Evolutionary conservation across 2,329 filamentous ascomycete species (phyloP), one percentile per base, ranked within the genome.

Genomic region (Aspergillus ibericus): DNA sequence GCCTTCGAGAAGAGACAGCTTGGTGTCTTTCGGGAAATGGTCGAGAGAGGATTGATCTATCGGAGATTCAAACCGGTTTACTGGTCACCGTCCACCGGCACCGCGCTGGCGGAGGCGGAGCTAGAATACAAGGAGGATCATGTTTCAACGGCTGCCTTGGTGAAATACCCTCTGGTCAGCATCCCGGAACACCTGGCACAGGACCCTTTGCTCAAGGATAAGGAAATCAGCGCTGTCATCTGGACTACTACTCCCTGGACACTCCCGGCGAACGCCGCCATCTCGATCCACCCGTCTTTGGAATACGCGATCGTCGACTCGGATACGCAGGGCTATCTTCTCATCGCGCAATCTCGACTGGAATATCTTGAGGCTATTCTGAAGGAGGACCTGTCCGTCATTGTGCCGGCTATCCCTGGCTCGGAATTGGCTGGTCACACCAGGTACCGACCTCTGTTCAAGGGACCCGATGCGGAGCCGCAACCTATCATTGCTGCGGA

Each of bases 241-340:
- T 99, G 95, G 95, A 99, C 95, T 1, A 99, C 95, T 0, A 99
- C 95, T 0, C 95, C 95, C 0, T 99, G 95, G 95, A 99, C 95
- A 0, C 80, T 99, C 5, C 93, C 95, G 0, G 93, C 93, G 1
- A 99, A 99, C 72, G 87, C 86, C 70, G 93, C 91, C 0, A 92
- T 99, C 72, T 93, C 92, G 2, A 83, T 98, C 35, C 87, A 92
- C 67, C 79, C 84, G 6, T 86, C 90, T 38, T 77, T 98, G 60
- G 80, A 86, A 44, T 99, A 98, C 72, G 81, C 82, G 4, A 75
- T 96, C 18, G 78, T 96, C 36, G 78, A 82, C 55, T 79, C 83
- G 1, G 79, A 80, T 0, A 72, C 72, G 0, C 81, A 87, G 63
- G 85, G 83, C 9, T 76, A 86, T 16, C 79, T 93, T 2, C 75